phyloP scores from a whole-genome alignment of 2,329 filamentous ascomycete genomes.

The Venturiaceae sp. region DNA sequence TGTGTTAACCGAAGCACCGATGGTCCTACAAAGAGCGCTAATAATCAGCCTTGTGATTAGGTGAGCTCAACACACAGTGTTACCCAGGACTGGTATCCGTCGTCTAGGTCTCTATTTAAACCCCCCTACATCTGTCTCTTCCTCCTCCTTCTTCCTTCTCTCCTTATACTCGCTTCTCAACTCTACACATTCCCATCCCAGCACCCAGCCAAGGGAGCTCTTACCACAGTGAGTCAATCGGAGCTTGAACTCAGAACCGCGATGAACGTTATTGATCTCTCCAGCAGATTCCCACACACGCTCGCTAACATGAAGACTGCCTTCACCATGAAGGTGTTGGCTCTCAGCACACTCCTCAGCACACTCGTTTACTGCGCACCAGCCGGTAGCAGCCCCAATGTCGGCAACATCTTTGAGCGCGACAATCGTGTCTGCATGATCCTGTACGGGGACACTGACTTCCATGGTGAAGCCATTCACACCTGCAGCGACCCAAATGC shows the following conservation, averaged over 20 bases:
- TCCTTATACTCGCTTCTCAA: too few species aligned
- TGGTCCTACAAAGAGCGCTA: too few species aligned
- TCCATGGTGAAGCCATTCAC: not conserved
- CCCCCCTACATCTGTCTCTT: too few species aligned
- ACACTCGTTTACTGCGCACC: not conserved
- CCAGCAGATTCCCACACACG: not conserved
- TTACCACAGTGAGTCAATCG: not conserved
- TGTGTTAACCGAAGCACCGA: too few species aligned
- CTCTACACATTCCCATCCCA: too few species aligned
- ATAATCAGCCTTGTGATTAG: too few species aligned
- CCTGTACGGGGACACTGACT: not conserved
- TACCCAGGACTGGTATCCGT: too few species aligned
- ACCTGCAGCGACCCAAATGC: not conserved
- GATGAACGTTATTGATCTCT: not conserved
- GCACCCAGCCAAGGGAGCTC: too few species aligned
- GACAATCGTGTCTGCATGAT: not conserved
- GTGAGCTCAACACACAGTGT: too few species aligned
- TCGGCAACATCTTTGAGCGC: not conserved
- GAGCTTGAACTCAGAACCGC: not conserved
- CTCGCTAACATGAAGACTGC: not conserved
- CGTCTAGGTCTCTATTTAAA: too few species aligned
- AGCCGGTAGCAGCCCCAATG: not conserved
- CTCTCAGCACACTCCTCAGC: not conserved
- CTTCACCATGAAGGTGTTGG: not conserved
- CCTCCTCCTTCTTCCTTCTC: too few species aligned